Base-by-base conservation (phyloP, 352 stramenopile genomes). In the Plasmopara viticola region DNA sequence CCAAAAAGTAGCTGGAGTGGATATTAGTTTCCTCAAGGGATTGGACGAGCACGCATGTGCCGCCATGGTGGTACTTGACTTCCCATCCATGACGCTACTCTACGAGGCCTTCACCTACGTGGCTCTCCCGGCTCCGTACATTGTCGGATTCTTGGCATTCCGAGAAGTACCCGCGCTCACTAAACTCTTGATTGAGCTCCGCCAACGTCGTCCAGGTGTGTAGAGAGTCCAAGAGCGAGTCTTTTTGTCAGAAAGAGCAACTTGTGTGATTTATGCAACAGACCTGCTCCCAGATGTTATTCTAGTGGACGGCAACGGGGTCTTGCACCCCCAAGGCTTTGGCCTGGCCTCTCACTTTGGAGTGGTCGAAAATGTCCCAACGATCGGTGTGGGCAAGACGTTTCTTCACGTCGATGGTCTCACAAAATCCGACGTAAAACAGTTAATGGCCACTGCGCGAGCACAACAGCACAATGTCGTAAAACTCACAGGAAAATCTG, bases 311-410 rank as follows among this genome's bases (percentile, higher is more conserved):
- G 95, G 95, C 17, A 94, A 94, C 39, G 83, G 83, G 20, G 51
- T 90, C 14, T 64, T 94, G 47, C 94, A 98, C 52, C 85, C 89
- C 10, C 69, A 92, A 35, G 77, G 84, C 38, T 97, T 97, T 53
- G 93, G 94, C 5, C 72, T 98, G 2, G 94, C 94, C 10, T 97
- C 83, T 30, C 93, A 97, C 68, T 82, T 98, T 33, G 93, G 93
- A 14, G 89, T 97, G 18, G 67, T 95, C 7, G 78, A 78, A 38
- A 64, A 70, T n/a, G 83, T 97, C 42, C 85, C 86, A 4, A 97
- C 88, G 0, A 86, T 98, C 43, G 93, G 94, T 6, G 77, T 97
- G 9, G 82, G 81, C 33, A 94, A 95, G 61, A 93, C 78, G 4
- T 94, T 97, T 53, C 74, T 97, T 18, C 82, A 95, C 48, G 73